Base-by-base conservation (phyloP, 2,329 filamentous ascomycete species). In the Gaeumannomyces sp. region DNA sequence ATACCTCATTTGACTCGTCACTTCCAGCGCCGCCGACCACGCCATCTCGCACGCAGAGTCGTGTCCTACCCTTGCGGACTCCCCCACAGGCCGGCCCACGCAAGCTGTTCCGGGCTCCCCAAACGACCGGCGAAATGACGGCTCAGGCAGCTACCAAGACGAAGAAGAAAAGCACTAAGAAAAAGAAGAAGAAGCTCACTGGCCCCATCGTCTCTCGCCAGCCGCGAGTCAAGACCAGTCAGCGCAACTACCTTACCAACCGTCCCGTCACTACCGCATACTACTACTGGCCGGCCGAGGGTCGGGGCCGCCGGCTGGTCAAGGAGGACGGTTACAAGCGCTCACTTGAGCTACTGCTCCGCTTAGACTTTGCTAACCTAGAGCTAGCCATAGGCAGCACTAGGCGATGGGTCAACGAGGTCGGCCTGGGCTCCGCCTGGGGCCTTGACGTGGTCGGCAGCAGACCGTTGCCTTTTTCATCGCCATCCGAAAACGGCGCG, bases 351-450 rank as follows among this genome's bases (percentile, higher is more conserved):
- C 76, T 92, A 13, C 79, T 95, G 0, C 81, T 93, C 6, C 85
- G 89, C 65, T 83, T 93, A 0, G 90, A 93, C 73, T 95, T 95
- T 74, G 81, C 85, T 1, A 89, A 83, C 11, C 75, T 87, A 4
- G 83, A 85, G 14, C 83, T 89, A 61, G 87, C 89, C 0, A 78
- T 77, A 1, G 79, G 80, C 38, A 92, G 89, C 71, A 91, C 90
- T 2, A 78, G 76, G 63, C 85, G 89, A 64, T 95, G 91, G 90
- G 80, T 87, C 59, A 81, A 81, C 19, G 90, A 94, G 71, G 85
- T 89, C 1, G 83, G 83, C 22, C 77, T 80, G 65, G 81, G 82
- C 0, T 74, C 78, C 1, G 70, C 73, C 27, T 89, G 85, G 85
- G 83, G 83, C 0, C 72, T 80, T 11, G 74, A 77, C 0, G 76